Percentiles rank a stretch among this genome's conserved stretches.
Evolutionary conservation across 2,329 filamentous ascomycete genomes (phyloP).

Genomic region (Podosphaera leucotricha): DNA sequence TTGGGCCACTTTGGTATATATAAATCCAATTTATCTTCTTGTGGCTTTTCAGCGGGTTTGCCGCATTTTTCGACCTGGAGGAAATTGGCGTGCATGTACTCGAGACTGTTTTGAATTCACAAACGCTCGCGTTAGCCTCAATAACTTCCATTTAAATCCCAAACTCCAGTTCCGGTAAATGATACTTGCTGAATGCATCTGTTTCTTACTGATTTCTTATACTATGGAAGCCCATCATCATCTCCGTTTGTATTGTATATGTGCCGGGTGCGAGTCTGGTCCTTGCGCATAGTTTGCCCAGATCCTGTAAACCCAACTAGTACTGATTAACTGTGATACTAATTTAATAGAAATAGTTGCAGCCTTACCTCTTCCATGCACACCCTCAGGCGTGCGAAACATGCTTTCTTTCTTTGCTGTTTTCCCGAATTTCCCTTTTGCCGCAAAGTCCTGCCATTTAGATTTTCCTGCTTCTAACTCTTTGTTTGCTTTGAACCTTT

Average conservation of each 20-base stretch:
- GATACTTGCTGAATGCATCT: conserved; percentile 15
- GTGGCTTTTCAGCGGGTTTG: background rate
- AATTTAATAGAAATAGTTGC: background rate
- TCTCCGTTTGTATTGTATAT: conserved; percentile 62
- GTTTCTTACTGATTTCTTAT: background rate
- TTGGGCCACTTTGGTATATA: background rate
- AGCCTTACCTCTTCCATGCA: conserved; percentile 57
- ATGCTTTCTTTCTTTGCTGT: conserved; percentile 71
- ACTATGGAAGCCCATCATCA: conserved; percentile 23
- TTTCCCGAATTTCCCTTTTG: conserved; percentile 49
- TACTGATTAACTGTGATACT: conserved; percentile 10
- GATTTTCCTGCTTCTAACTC: conserved; percentile 75
- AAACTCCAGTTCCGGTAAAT: conserved; percentile 9
- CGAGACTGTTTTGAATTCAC: background rate
- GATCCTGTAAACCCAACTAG: conserved; percentile 90
- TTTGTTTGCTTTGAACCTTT: conserved; percentile 78
- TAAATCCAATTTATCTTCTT: background rate
- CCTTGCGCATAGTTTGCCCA: conserved; percentile 88
- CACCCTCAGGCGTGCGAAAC: conserved; percentile 78
- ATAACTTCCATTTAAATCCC: conserved; percentile 9
- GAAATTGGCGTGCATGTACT: background rate
- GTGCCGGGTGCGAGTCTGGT: conserved; percentile 57
- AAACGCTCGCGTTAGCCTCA: conserved; percentile 20
- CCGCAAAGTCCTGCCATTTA: conserved; percentile 86
- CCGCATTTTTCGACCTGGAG: background rate